Evolutionary conservation across 2,329 filamentous ascomycete genomes (phyloP).

Genomic region (Ceratocystis cubensis): DNA sequence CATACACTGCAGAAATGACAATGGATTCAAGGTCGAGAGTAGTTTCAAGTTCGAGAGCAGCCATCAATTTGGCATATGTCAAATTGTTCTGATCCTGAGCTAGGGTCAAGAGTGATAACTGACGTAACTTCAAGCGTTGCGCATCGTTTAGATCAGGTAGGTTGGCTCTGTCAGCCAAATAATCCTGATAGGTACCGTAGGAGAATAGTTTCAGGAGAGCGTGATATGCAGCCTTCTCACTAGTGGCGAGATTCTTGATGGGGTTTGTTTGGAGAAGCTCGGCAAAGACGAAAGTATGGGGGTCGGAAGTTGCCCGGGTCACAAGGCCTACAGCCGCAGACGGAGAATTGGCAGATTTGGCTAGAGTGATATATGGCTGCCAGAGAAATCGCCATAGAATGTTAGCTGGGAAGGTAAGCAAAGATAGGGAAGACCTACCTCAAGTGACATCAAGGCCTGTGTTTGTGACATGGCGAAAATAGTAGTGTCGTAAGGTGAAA

Average conservation of each 20-base stretch:
- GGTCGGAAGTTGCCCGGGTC: constrained; percentile 73
- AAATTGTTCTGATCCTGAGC: constrained; percentile 56
- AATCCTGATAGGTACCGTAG: constrained; percentile 76
- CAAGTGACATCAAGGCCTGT: constrained; percentile 51
- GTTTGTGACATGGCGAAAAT: constrained; percentile 54
- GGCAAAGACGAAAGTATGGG: constrained; percentile 83
- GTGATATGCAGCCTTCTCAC: constrained; percentile 42
- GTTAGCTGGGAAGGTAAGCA: background rate
- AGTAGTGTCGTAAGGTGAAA: background rate
- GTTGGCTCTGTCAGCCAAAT: constrained; percentile 35
- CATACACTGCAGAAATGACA: constrained; percentile 78
- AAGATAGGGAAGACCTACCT: constrained; percentile 33
- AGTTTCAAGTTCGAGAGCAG: constrained; percentile 52
- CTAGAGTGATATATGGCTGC: constrained; percentile 80
- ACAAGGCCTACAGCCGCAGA: constrained; percentile 78
- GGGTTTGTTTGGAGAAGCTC: constrained; percentile 76
- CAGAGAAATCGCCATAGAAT: constrained; percentile 26
- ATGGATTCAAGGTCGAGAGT: constrained; percentile 68
- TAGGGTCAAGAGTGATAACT: constrained; percentile 77
- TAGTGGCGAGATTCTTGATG: constrained; percentile 56
- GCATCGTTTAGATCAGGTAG: constrained; percentile 60
- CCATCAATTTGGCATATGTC: constrained; percentile 57
- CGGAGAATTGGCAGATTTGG: constrained; percentile 71
- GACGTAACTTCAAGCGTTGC: constrained; percentile 75
- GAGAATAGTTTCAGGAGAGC: constrained; percentile 77